Evolutionary conservation across 202 grass and related monocot genomes (phyloP).

Genomic region (Panicum virgatum): DNA sequence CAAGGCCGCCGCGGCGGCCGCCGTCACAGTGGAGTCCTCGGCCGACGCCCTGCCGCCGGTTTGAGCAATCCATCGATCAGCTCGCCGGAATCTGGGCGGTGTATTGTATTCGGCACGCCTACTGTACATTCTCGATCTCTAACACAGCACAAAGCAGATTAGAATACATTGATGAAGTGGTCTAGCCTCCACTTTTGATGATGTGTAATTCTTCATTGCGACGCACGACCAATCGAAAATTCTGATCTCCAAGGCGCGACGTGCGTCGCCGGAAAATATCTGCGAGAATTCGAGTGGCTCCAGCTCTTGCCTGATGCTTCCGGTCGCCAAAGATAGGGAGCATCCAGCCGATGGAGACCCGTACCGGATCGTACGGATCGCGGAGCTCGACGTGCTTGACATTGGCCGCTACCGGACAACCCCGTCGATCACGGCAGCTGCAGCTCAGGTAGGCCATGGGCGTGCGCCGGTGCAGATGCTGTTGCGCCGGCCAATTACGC

Average conservation of each 20-base stretch:
- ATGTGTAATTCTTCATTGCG: not conserved
- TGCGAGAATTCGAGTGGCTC: not conserved
- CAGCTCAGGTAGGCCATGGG: too few relatives aligned
- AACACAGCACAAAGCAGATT: not conserved
- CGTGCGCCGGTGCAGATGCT: not conserved
- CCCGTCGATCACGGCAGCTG: not conserved
- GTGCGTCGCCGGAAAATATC: not conserved
- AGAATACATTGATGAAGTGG: not conserved
- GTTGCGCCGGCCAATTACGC: not conserved
- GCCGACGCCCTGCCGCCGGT: slow-evolving; percentile 23
- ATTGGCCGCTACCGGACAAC: not conserved
- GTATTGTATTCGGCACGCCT: too few relatives aligned
- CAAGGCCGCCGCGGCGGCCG: not conserved
- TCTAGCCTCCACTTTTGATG: not conserved
- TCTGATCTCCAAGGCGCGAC: not conserved
- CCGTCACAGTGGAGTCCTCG: not conserved
- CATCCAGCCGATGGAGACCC: slow-evolving; percentile 20
- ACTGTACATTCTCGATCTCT: not conserved
- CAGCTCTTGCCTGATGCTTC: not conserved
- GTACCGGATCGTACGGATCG: slow-evolving; percentile 3
- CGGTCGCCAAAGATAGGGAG: not conserved
- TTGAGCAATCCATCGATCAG: not conserved
- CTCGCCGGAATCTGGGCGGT: not conserved
- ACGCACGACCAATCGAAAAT: not conserved
- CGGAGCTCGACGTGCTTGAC: not conserved